Evolutionary conservation across 345 rosid genomes (phyloP).

Genomic region (Camelina hispida): DNA sequence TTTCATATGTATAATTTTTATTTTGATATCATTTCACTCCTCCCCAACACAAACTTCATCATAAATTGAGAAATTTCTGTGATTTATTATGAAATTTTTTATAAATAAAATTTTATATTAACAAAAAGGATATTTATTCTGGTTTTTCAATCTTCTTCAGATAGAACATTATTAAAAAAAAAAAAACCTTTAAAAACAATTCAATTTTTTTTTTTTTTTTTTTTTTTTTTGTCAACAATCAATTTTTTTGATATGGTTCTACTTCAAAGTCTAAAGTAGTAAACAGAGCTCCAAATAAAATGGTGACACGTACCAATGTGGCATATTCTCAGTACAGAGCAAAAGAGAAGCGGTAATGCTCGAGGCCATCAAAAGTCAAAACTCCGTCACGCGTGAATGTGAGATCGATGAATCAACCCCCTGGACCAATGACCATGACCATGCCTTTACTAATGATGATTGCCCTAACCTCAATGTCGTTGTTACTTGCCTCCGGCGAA

Average conservation of each 20-base stretch:
- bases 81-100: no score
- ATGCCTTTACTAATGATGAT: background rate
- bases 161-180: no score
- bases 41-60: background rate
- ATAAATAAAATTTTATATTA: no score
- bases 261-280: no score
- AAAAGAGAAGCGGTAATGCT: background rate
- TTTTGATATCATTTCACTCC: background rate
- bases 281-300: background rate
- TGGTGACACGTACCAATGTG: background rate
- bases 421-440: background rate
- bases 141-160: no score
- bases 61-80: background rate
- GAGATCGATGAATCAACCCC: background rate
- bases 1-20: no score
- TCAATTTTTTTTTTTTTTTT: no score
- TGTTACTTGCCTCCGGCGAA: slow-evolving; percentile 18
- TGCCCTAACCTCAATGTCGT: background rate
- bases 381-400: background rate
- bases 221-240: no score
- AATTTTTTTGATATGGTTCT: no score
- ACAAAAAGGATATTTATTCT: no score
- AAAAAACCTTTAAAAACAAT: no score
- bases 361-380: slow-evolving; percentile 2
- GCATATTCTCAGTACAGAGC: background rate